Base-by-base conservation (phyloP, 2,329 filamentous ascomycete genomes). In the Botrytis tulipae region DNA sequence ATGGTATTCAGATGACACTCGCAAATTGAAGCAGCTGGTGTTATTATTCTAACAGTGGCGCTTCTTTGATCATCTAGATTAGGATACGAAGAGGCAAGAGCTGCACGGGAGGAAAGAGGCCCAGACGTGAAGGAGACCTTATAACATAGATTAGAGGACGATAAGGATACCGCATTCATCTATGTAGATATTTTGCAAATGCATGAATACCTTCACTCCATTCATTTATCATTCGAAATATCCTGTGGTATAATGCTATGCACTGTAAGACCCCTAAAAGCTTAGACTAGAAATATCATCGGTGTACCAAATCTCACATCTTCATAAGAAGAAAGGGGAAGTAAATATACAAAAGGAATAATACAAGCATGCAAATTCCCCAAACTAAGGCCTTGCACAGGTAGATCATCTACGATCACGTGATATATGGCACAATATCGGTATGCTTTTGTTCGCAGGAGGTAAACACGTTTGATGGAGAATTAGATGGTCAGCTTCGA, bases 91-190 rank as follows among this genome's bases (percentile, higher is more conserved):
- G n/a, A 54, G n/a, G 51, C 51, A 54, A 54, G n/a, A 54, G n/a
- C 51, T 18, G 29, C 18, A 18, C 4, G 16, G 6, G 6, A 18
- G 51, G 14, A 29, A 54, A 54, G 51, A 29, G 51, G 18, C 4
- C 14, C n/a, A 54, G 51, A 7, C 6, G 9, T 54, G 14, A 8
- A 18, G 51, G n/a, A 18, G 3, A 18, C 12, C 51, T 3, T n/a
- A 16, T 3, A n/a, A 3, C 0, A 18, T n/a, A 29, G 2, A 54
- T 29, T 1, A 2, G 22, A 29, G 14, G 12, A 29, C 2, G 6
- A 54, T 3, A 8, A 51, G 22, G 22, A 29, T 18, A 8, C 51
- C 8, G 6, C 7, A 54, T 54, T 54, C n/a, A 8, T 29, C 14
- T 2, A 54, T 16, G 14, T n/a, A 29, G 14, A n/a, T 29, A n/a